Conservation (phyloP, 352 stramenopile genomes). For the Blastocystis sp. region DNA sequence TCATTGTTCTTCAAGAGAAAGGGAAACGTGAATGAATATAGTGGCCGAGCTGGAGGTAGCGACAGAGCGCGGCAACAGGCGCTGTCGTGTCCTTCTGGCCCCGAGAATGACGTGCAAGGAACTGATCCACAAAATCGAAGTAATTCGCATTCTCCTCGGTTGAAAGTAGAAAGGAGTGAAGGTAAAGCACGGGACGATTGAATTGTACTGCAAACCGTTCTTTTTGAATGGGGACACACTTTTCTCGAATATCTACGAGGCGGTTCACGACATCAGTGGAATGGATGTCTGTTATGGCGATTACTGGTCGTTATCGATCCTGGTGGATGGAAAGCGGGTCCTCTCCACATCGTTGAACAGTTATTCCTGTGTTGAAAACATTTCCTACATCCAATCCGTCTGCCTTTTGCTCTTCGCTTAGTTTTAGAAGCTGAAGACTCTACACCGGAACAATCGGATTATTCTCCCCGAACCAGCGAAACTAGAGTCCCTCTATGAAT, state of each 20-base stretch:
- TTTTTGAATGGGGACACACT: neutral
- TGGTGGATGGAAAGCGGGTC: neutral
- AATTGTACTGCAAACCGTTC: conserved; percentile 16
- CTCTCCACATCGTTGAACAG: neutral
- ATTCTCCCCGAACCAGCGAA: no score
- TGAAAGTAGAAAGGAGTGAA: neutral
- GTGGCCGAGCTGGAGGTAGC: no score
- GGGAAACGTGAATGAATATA: no score
- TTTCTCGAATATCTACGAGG: neutral
- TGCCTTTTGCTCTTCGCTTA: no score
- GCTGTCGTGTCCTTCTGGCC: neutral
- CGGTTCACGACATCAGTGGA: neutral
- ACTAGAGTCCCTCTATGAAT: no score
- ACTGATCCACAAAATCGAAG: neutral
- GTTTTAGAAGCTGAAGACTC: no score
- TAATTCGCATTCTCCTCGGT: neutral
- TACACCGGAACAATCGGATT: no score
- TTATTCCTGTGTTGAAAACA: neutral
- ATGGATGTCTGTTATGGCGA: conserved; percentile 31
- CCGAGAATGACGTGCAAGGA: neutral
- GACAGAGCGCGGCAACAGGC: neutral
- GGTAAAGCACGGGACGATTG: neutral
- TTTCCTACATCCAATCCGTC: no score
- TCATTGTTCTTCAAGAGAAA: no score
- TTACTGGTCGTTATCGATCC: neutral